Base-by-base conservation (phyloP, 108 stramenopile genomes). In the Schizochytrium sp. region DNA sequence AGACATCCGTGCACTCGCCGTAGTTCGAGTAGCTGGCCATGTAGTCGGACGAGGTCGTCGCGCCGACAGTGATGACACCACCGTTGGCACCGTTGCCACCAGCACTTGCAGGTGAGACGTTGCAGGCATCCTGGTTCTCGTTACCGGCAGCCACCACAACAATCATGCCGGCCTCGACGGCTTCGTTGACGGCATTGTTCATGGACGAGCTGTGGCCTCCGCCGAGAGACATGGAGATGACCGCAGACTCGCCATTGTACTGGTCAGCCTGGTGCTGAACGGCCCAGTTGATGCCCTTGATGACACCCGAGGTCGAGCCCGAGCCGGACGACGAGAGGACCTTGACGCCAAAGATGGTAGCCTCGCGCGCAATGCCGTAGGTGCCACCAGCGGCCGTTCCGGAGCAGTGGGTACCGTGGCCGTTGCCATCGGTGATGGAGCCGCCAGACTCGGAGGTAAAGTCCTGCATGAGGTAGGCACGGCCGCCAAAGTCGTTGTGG, bases 91-190 rank as follows among this genome's bases (percentile, higher is more conserved):
- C 34, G 34, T 34, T 34, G 19, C 76, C 76, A 23, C 76, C 76
- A 34, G 76, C 76, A 23, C 76, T 53, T 23, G 88, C 90, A 10
- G 90, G 90, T 1, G 90, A 90, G 69, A 41, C 58, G 19, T 43
- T 60, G 83, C 71, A 72, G 6, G 88, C 90, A 8, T 91, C 76
- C 16, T 5, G 5, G 43, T 29, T 28, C 5, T 89, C 72, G 71
- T 91, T 91, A 1, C 90, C 90, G 6, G 90, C 90, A 10, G 90
- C 88, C 5, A 91, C 88, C 5, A 91, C 90, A 25, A 58, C 57
- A 14, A 83, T 44, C 14, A 89, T 47, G 55, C 88, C 90, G 43
- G 19, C 71, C 29, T 47, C 12, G 58, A 21, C 57, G 48, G 44
- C 29, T 14, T 58, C 51, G 43, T 59, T 58, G 48, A 76, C 63